Evolutionary conservation across 192 early-diverging fungal genomes (phyloP).

Genomic region (Piromyces finnis): DNA sequence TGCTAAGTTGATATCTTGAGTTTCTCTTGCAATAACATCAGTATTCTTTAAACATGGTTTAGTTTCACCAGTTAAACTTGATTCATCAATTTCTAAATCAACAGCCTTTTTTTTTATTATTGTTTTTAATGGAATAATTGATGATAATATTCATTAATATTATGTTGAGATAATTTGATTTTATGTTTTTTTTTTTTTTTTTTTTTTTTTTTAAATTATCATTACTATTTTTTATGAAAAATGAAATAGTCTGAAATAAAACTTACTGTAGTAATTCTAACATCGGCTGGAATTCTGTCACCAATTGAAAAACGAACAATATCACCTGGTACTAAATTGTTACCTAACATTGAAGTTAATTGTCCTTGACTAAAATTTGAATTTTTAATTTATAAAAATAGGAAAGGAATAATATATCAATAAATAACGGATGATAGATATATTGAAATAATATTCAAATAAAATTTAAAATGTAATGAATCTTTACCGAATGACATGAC

Average conservation of each 20-base stretch:
- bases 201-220: too few species aligned
- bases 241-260: conserved; percentile 26
- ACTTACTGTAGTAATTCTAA: conserved; percentile 48
- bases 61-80: conserved; percentile 70
- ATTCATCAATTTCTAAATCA: conserved; percentile 83
- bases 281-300: conserved; percentile 86
- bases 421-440: too few species aligned
- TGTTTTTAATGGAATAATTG: too few species aligned
- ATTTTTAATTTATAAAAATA: too few species aligned
- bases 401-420: too few species aligned
- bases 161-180: too few species aligned
- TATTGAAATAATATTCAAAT: too few species aligned
- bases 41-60: conserved; percentile 56
- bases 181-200: too few species aligned
- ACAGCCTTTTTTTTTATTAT: conserved; percentile 16
- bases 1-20: conserved; percentile 36
- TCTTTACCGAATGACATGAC: conserved; percentile 51
- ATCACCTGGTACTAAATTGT: conserved; percentile 81
- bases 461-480: too few species aligned
- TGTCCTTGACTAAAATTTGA: conserved; percentile 6
- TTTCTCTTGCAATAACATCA: conserved; percentile 13
- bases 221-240: too few species aligned
- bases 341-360: conserved; percentile 33
- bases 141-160: too few species aligned
- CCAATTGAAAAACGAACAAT: conserved; percentile 70